Conservation (phyloP, 2,329 filamentous ascomycete species). For the Phialocephala sp. region DNA sequence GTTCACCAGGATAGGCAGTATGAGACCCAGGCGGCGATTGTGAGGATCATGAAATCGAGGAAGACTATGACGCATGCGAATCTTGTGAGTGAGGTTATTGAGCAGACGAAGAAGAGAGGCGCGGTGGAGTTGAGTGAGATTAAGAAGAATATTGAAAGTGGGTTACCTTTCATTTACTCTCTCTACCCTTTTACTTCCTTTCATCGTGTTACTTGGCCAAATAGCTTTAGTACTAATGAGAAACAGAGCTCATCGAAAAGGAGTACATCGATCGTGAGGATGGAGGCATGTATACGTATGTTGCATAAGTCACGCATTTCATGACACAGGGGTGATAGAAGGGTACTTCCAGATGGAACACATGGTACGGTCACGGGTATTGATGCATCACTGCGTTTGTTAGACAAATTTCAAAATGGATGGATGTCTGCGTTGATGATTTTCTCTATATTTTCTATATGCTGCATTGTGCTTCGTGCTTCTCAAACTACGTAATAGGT, state of each 20-base stretch:
- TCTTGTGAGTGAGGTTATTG: slow-evolving; percentile 90
- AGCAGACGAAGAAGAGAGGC: slow-evolving; percentile 84
- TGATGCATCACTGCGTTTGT: background rate
- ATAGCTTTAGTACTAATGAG: slow-evolving; percentile 39
- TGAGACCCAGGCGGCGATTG: slow-evolving; percentile 96
- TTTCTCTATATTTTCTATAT: background rate
- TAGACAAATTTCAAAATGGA: background rate
- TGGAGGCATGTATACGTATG: slow-evolving; percentile 73
- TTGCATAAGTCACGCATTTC: slow-evolving; percentile 55
- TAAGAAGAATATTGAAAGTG: slow-evolving; percentile 96
- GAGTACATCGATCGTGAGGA: slow-evolving; percentile 85
- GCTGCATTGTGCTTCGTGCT: background rate
- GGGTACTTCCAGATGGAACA: background rate
- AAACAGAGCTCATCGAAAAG: slow-evolving; percentile 77
- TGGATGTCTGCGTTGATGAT: background rate
- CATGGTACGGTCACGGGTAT: background rate
- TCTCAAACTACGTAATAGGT: background rate
- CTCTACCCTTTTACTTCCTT: slow-evolving; percentile 33
- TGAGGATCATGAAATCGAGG: slow-evolving; percentile 94
- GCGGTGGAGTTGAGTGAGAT: slow-evolving; percentile 86
- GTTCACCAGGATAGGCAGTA: slow-evolving; percentile 90
- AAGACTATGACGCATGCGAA: slow-evolving; percentile 88
- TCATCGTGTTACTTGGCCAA: slow-evolving; percentile 14
- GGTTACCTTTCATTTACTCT: slow-evolving; percentile 41
- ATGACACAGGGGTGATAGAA: background rate